These are phyloP conservation scores for Phyllosticta citrichinensis DNA, from an alignment of 2,329 filamentous ascomycete species.

Conservation along the genomic window DNA sequence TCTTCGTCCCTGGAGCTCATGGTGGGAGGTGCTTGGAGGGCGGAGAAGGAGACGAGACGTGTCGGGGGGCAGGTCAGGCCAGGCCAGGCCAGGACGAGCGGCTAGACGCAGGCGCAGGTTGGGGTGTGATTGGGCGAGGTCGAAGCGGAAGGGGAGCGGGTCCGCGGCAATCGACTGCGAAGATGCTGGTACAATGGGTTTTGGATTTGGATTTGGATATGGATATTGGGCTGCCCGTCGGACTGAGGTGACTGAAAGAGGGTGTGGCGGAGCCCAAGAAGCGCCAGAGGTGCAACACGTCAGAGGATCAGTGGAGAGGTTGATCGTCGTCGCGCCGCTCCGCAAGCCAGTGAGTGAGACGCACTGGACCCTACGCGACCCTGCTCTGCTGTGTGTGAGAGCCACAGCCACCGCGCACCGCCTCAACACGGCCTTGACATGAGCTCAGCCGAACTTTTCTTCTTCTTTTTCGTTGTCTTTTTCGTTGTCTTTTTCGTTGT, in stretches of 20 bases:
- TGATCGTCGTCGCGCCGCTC: neutral
- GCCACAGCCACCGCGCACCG: neutral
- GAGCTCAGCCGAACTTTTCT: neutral
- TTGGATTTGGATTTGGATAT: neutral
- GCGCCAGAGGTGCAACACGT: neutral
- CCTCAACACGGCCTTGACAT: neutral
- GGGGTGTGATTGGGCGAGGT: slow-evolving; percentile 7
- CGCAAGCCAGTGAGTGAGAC: too few relatives aligned
- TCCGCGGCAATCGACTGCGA: neutral
- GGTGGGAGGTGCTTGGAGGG: slow-evolving; percentile 6
- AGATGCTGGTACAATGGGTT: neutral
- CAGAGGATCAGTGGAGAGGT: neutral
- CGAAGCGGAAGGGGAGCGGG: slow-evolving; percentile 2
- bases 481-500: too few relatives aligned
- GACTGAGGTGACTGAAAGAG: neutral
- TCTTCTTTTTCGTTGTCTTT: too few relatives aligned
- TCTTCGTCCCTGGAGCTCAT: slow-evolving; percentile 19
- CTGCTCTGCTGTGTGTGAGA: too few relatives aligned
- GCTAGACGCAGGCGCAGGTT: slow-evolving; percentile 2
- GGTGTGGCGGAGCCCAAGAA: neutral
- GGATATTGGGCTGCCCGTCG: neutral
- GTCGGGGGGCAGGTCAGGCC: neutral
- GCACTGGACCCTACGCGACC: neutral
- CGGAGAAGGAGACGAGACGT: neutral
- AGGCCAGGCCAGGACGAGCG: slow-evolving; percentile 7